Percentiles rank a stretch among this genome's conserved stretches.
phyloP scores from a whole-genome alignment of 805 yeast species.

The Candida insectorum region DNA sequence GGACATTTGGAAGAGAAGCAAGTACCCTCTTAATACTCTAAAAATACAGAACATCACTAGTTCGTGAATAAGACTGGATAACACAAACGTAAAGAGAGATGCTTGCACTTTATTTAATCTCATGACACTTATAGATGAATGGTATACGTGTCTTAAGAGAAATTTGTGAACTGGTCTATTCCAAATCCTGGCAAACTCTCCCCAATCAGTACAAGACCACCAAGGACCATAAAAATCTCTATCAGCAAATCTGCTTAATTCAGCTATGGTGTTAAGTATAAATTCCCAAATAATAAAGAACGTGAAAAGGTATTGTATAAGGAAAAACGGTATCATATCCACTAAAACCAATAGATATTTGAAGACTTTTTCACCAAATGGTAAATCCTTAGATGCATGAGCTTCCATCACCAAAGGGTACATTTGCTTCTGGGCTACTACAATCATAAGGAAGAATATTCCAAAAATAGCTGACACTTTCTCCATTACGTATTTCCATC shows the following conservation, averaged over 20 bases:
- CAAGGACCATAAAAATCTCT: slow-evolving; percentile 92
- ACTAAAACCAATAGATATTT: slow-evolving; percentile 58
- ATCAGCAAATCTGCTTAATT: slow-evolving; percentile 81
- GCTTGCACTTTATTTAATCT: slow-evolving; percentile 65
- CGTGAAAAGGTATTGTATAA: slow-evolving; percentile 67
- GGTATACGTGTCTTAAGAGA: slow-evolving; percentile 88
- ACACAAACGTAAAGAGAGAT: slow-evolving; percentile 69
- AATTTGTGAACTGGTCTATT: slow-evolving; percentile 91
- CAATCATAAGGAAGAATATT: slow-evolving; percentile 75
- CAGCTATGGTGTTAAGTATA: slow-evolving; percentile 86
- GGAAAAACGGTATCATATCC: slow-evolving; percentile 78
- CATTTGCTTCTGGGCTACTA: slow-evolving; percentile 69
- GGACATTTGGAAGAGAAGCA: slow-evolving; percentile 76
- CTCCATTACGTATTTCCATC: slow-evolving; percentile 64
- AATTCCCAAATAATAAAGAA: slow-evolving; percentile 96
- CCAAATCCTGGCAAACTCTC: slow-evolving; percentile 91
- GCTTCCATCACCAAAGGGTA: slow-evolving; percentile 72
- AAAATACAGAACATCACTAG: slow-evolving; percentile 88
- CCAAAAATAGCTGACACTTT: slow-evolving; percentile 85
- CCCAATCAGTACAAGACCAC: slow-evolving; percentile 97
- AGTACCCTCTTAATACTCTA: slow-evolving; percentile 73
- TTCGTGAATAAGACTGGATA: slow-evolving; percentile 86
- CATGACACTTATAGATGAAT: slow-evolving; percentile 77
- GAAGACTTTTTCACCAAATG: slow-evolving; percentile 42
- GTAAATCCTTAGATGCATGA: slow-evolving; percentile 45